Conservation (phyloP, 2,329 filamentous ascomycete genomes). For the Dactylellina parvicollis region DNA sequence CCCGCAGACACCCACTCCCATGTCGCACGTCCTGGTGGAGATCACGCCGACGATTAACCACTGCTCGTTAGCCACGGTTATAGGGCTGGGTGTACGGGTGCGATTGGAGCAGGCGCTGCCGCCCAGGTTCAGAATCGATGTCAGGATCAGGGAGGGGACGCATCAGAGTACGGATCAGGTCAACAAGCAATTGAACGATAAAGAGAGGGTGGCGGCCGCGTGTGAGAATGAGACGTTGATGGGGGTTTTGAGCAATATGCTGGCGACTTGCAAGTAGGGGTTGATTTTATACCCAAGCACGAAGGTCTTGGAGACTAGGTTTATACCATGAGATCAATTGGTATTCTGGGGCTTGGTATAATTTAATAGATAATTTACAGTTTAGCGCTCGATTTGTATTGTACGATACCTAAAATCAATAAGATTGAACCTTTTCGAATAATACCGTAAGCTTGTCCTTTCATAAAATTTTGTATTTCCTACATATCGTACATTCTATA, state of each 20-base stretch:
- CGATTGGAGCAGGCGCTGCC: constrained; percentile 90
- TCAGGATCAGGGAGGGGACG: constrained; percentile 94
- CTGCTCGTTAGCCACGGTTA: constrained; percentile 94
- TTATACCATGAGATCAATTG: too few relatives aligned
- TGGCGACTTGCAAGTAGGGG: constrained; percentile 77
- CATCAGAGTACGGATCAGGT: constrained; percentile 94
- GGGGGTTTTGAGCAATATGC: constrained; percentile 90
- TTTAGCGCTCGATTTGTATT: background rate
- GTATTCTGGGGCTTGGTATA: too few relatives aligned
- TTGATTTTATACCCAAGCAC: too few relatives aligned
- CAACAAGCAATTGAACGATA: constrained; percentile 95
- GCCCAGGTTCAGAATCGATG: constrained; percentile 89
- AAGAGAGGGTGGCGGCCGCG: constrained; percentile 93
- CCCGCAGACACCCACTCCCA: constrained; percentile 59
- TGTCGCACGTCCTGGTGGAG: constrained; percentile 80
- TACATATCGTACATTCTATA: constrained; percentile 52
- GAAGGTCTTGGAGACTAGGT: background rate
- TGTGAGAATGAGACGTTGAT: constrained; percentile 92
- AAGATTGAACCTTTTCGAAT: background rate
- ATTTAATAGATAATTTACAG: too few relatives aligned
- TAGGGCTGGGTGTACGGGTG: constrained; percentile 90
- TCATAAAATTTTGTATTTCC: background rate
- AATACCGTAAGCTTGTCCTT: background rate
- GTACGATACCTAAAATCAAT: constrained; percentile 11
- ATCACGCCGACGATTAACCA: constrained; percentile 97